Percentiles rank a stretch among this genome's conserved stretches.
phyloP scores from a whole-genome alignment of 2,329 filamentous ascomycete species.

The Sclerotinia minor region DNA sequence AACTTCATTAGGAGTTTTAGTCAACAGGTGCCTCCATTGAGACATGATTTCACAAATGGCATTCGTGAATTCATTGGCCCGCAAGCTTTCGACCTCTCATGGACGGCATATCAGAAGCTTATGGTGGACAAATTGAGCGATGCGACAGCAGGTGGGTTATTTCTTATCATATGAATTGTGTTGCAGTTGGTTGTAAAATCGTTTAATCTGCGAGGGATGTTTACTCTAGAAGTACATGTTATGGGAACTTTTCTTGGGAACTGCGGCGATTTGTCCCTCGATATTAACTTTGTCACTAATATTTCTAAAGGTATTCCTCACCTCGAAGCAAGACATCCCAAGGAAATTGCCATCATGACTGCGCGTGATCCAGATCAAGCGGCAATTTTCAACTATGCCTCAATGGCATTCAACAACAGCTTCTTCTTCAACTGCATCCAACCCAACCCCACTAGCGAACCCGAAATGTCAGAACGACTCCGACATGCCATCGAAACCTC shows the following conservation, averaged over 20 bases:
- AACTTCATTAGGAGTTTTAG: slow-evolving; percentile 9
- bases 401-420: slow-evolving; percentile 89
- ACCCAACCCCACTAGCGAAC: slow-evolving; percentile 44
- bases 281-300: slow-evolving; percentile 5
- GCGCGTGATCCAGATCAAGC: slow-evolving; percentile 78
- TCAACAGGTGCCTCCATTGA: slow-evolving; percentile 44
- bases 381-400: slow-evolving; percentile 90
- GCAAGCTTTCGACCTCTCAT: slow-evolving; percentile 72
- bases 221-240: not conserved
- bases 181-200: not conserved
- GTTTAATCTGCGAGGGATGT: not conserved
- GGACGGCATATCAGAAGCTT: slow-evolving; percentile 76
- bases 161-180: not conserved
- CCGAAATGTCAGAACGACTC: slow-evolving; percentile 56
- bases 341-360: slow-evolving; percentile 70
- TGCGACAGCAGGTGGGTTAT: slow-evolving; percentile 65
- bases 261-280: not conserved
- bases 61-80: slow-evolving; percentile 71
- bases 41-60: slow-evolving; percentile 50
- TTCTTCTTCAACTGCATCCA: slow-evolving; percentile 71
- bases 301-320: not conserved
- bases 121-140: slow-evolving; percentile 76
- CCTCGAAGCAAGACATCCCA: slow-evolving; percentile 42
- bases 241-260: not conserved
- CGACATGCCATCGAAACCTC: slow-evolving; percentile 60